Base-by-base conservation (phyloP, 1,284 basidiomycete species). In the Sanguinoderma infundibulare region DNA sequence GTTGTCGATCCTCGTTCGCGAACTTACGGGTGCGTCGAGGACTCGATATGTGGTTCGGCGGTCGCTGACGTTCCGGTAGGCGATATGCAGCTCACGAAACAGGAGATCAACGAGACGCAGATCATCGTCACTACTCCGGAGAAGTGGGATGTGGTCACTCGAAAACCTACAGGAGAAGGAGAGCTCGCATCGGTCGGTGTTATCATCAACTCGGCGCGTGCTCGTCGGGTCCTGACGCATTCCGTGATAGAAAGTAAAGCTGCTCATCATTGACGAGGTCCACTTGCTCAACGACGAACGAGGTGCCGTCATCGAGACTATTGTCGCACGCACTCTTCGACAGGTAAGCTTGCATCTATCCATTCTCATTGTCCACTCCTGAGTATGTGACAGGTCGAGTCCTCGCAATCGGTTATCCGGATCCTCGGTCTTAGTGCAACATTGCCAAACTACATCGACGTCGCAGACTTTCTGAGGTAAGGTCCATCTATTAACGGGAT, bases 111-210 rank as follows among this genome's bases (percentile, higher is more conserved):
- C 3, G 91, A 94, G 74, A 99, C 98, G 15, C 98, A 99, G 73
- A 93, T 99, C 60, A 98, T 99, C 64, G 96, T 99, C 12, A 99
- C 98, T 0, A 99, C 98, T 0, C 98, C 98, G 0, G 98, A 99
- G 74, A 99, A 99, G 77, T 99, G 98, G 98, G 98, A 99, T 69
- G 98, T 99, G 0, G 98, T 99, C 0, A 99, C 98, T 7, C 84
- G 98, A 62, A 99, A 98, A 74, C 96, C 97, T 0, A 95, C 94
- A 0, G 96, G 97, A 7, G 96, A 98, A 76, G 96, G 96, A 14
- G 96, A 98, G 74, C 81, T 99, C 26, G 95, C 95, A 20, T 90
- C 94, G 55, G 95, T 96, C 63, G 59, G 88, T n/a, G 32, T 28
- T 26, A 38, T 55, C n/a, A 5, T 54, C 20, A 22, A n/a, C 15